Conservation (phyloP, 768 basidiomycete species). For the Pisolithus albus region DNA sequence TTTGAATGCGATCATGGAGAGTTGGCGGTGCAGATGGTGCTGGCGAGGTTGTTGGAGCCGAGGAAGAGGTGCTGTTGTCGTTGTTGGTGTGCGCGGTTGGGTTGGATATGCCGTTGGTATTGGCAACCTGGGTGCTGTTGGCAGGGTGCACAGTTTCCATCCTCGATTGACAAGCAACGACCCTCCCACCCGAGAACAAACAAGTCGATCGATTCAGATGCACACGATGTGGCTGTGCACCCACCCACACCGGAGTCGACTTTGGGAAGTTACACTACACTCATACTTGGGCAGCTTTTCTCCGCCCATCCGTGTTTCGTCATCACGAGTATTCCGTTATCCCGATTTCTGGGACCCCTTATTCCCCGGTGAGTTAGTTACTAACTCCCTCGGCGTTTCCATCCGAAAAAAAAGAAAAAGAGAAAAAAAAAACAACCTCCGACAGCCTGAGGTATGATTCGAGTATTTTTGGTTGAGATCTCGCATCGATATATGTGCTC, state of each 20-base stretch:
- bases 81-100: slow-evolving; percentile 1
- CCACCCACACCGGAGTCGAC: not conserved
- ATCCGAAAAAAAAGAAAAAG: too few relatives aligned
- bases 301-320: too few relatives aligned
- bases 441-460: too few relatives aligned
- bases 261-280: too few relatives aligned
- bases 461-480: too few relatives aligned
- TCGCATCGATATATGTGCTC: too few relatives aligned
- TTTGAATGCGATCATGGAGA: slow-evolving; percentile 40
- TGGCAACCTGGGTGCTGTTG: not conserved
- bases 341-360: too few relatives aligned
- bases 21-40: slow-evolving; percentile 8
- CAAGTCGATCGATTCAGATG: not conserved
- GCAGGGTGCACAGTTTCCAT: not conserved
- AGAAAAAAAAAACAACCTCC: too few relatives aligned
- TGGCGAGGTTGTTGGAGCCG: not conserved
- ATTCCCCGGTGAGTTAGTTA: too few relatives aligned
- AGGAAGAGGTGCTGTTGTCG: not conserved
- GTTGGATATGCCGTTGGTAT: not conserved
- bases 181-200: not conserved
- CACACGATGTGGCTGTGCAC: slow-evolving; percentile 1
- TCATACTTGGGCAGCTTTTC: too few relatives aligned
- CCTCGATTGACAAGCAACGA: not conserved
- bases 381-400: too few relatives aligned
- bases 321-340: too few relatives aligned